phyloP scores from a whole-genome alignment of 164 flowering plant species.

The Nymphaea colorata region DNA sequence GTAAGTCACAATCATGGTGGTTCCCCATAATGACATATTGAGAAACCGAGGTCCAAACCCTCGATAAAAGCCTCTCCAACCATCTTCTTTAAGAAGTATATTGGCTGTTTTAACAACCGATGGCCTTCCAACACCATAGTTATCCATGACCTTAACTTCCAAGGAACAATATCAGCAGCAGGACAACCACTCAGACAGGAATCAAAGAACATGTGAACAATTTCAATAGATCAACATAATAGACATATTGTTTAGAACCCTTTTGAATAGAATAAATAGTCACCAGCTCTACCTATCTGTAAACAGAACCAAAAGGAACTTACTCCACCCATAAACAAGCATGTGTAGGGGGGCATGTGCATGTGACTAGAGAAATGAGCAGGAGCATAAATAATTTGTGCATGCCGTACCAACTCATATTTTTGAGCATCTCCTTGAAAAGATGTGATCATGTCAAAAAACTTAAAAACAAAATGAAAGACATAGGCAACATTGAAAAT shows the following conservation, averaged over 20 bases:
- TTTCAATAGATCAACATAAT: not conserved
- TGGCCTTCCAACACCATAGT: constrained; percentile 64
- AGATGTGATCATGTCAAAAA: no score
- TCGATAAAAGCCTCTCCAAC: constrained; percentile 81
- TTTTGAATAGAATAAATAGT: not conserved
- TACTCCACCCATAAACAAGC: not conserved
- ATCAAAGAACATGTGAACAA: no score
- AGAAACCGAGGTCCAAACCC: constrained; percentile 90
- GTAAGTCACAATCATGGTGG: constrained; percentile 81
- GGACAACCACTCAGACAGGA: not conserved
- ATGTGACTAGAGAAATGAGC: no score
- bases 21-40: constrained; percentile 83
- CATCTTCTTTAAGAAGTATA: constrained; percentile 61
- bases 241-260: not conserved
- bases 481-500: no score
- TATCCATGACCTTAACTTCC: constrained; percentile 55
- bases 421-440: no score
- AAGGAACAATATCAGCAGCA: not conserved
- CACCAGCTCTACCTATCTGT: not conserved
- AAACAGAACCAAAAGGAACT: not conserved
- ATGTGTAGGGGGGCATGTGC: no score
- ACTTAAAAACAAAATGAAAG: no score
- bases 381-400: no score
- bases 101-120: constrained; percentile 57
- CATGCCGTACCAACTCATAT: no score